These are phyloP conservation scores for Xerophyta viscosa DNA, from an alignment of 106 monocot species.

Conservation along the genomic window DNA sequence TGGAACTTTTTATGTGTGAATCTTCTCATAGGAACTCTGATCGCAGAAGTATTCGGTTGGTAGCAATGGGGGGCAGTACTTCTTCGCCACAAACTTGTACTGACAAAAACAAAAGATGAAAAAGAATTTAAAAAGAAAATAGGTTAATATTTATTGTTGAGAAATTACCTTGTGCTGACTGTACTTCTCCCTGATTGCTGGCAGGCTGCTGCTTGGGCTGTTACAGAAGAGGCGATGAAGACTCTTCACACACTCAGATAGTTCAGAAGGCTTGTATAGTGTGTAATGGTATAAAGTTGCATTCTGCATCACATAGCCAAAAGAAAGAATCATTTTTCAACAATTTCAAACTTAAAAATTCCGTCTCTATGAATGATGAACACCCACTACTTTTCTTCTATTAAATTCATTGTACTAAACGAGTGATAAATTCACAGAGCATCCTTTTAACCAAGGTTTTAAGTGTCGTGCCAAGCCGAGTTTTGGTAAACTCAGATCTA, in stretches of 20 bases:
- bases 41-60: constrained; percentile 63
- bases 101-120: constrained; percentile 9
- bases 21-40: constrained; percentile 13
- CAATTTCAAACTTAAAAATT: too few relatives aligned
- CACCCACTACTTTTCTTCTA: not conserved
- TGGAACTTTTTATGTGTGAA: too few relatives aligned
- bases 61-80: constrained; percentile 60
- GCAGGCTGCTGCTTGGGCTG: constrained; percentile 49
- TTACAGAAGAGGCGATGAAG: constrained; percentile 57
- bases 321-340: not conserved
- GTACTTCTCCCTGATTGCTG: constrained; percentile 89
- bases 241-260: constrained; percentile 67
- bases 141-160: not conserved
- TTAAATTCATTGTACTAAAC: too few relatives aligned
- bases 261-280: constrained; percentile 52
- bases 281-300: constrained; percentile 70
- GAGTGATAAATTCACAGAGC: too few relatives aligned
- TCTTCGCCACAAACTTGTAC: constrained; percentile 96
- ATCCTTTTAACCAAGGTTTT: too few relatives aligned
- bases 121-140: not conserved
- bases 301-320: constrained; percentile 30
- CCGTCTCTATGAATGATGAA: not conserved
- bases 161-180: constrained; percentile 86
- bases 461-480: too few relatives aligned
- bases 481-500: too few relatives aligned